phyloP scores from a whole-genome alignment of 2,329 filamentous ascomycete species.

The Trichoderma polysporum region DNA sequence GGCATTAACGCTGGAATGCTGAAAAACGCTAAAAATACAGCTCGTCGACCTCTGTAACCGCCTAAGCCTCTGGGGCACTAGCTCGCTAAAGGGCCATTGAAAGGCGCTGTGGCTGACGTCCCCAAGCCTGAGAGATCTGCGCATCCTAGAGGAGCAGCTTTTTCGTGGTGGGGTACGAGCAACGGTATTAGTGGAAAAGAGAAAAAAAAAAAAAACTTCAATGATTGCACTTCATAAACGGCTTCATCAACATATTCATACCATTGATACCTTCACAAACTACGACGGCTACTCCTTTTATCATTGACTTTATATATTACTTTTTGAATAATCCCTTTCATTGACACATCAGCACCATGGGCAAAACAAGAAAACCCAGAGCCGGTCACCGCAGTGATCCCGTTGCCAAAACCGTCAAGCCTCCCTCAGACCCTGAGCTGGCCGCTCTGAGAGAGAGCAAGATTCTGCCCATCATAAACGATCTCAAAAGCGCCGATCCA shows the following conservation, averaged over 20 bases:
- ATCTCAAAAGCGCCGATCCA: slow-evolving; percentile 58
- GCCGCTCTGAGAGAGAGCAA: slow-evolving; percentile 61
- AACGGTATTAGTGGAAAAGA: neutral
- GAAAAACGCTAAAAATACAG: neutral
- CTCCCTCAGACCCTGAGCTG: slow-evolving; percentile 62
- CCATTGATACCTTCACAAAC: neutral
- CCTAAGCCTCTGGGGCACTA: neutral
- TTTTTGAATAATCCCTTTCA: neutral
- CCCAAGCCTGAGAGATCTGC: neutral
- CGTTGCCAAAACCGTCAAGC: slow-evolving; percentile 58
- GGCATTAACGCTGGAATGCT: neutral
- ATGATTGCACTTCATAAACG: neutral
- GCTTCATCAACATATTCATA: neutral
- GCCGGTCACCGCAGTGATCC: slow-evolving; percentile 55
- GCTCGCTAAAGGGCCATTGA: neutral
- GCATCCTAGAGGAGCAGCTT: neutral
- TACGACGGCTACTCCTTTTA: neutral
- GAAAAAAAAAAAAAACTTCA: slow-evolving; percentile 10
- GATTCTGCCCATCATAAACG: slow-evolving; percentile 62
- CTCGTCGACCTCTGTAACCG: neutral
- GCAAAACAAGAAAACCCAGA: slow-evolving; percentile 57
- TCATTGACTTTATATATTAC: neutral
- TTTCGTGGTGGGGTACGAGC: slow-evolving; percentile 23
- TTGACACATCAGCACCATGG: slow-evolving; percentile 45
- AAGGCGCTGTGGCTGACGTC: neutral